These are phyloP conservation scores for Tylopilus orsonianus DNA, from an alignment of 1,284 basidiomycete species.

Conservation along the genomic window DNA sequence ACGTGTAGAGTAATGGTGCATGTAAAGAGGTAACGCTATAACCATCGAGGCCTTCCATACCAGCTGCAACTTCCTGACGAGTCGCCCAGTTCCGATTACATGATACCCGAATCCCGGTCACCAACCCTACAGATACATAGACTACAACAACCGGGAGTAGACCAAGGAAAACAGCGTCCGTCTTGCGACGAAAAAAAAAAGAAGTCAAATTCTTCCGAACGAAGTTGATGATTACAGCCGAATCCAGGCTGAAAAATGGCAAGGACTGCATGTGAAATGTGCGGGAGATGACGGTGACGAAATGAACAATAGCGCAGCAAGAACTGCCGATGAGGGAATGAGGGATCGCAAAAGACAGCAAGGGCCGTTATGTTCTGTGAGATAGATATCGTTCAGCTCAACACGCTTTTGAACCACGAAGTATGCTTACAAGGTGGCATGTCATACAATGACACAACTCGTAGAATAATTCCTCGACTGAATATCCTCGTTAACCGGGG, in stretches of 20 bases:
- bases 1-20: constrained; percentile 1
- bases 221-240: too few relatives aligned
- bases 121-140: constrained; percentile 9
- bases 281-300: too few relatives aligned
- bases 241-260: too few relatives aligned
- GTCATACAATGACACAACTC: not conserved
- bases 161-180: constrained; percentile 7
- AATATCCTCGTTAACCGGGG: not conserved
- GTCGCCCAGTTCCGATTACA: not conserved
- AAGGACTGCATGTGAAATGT: too few relatives aligned
- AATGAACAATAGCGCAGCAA: too few relatives aligned
- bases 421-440: not conserved
- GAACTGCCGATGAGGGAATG: too few relatives aligned
- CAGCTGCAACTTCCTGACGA: constrained; percentile 13
- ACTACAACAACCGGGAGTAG: constrained; percentile 1
- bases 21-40: not conserved
- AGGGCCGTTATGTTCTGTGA: not conserved
- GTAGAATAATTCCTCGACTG: not conserved
- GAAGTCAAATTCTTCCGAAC: too few relatives aligned
- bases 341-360: too few relatives aligned
- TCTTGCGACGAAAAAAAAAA: constrained; percentile 19
- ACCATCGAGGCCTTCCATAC: constrained; percentile 9
- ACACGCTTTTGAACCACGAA: constrained; percentile 13
- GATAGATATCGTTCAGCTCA: not conserved
- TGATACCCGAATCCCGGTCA: constrained; percentile 2